Evolutionary conservation across 192 early-diverging fungal species (phyloP).

Genomic region (Gamsiella multidivaricata): DNA sequence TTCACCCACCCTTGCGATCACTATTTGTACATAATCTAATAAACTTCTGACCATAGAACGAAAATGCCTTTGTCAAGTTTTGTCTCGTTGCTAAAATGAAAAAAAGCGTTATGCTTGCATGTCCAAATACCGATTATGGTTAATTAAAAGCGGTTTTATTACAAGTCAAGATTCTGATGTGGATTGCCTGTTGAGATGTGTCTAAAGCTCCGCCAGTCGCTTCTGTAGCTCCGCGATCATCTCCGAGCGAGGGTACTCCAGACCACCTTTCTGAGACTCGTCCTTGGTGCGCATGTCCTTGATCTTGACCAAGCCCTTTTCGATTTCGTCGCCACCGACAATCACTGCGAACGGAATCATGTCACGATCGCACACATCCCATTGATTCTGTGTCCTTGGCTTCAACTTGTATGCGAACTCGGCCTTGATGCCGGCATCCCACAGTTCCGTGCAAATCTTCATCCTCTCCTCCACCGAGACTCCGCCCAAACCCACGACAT

Average conservation of each 20-base stretch:
- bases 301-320: slow-evolving; percentile 83
- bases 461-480: slow-evolving; percentile 92
- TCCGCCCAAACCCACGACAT: slow-evolving; percentile 82
- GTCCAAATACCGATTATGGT: too few relatives aligned
- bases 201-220: slow-evolving; percentile 56
- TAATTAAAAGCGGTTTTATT: too few relatives aligned
- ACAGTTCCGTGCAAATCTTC: slow-evolving; percentile 86
- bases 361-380: slow-evolving; percentile 82
- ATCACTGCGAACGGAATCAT: slow-evolving; percentile 93
- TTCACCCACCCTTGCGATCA: slow-evolving; percentile 11
- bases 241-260: slow-evolving; percentile 62
- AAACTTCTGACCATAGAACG: slow-evolving; percentile 24
- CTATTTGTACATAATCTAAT: slow-evolving; percentile 44
- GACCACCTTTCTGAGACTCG: slow-evolving; percentile 66
- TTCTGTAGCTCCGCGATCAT: slow-evolving; percentile 73
- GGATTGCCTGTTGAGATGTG: neutral
- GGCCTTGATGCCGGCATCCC: slow-evolving; percentile 91
- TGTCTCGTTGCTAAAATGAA: neutral
- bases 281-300: slow-evolving; percentile 84
- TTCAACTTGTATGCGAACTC: slow-evolving; percentile 95
- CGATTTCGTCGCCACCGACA: slow-evolving; percentile 85
- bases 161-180: neutral
- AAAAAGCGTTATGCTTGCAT: too few relatives aligned
- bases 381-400: slow-evolving; percentile 83
- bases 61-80: neutral